Evolutionary conservation across 495 filamentous ascomycete genomes (phyloP).

Genomic region (Daldinia vernicosa): DNA sequence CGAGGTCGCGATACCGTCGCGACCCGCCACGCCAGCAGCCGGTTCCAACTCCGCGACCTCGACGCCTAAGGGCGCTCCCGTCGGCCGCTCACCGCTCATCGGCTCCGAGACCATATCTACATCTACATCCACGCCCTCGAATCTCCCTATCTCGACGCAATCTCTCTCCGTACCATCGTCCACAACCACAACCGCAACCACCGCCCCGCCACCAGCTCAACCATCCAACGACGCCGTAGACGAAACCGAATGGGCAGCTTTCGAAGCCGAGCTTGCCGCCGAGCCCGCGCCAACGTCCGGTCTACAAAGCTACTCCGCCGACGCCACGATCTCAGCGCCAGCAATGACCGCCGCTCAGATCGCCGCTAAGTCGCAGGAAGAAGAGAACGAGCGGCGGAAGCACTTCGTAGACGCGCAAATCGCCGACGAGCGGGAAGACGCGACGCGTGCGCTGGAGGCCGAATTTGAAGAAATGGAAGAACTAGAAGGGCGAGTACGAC

Average conservation of each 20-base stretch:
- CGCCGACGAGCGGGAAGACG: conserved; percentile 85
- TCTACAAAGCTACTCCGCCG: conserved; percentile 42
- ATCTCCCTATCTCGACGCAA: conserved; percentile 37
- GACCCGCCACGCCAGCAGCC: conserved; percentile 60
- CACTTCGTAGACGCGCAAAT: conserved; percentile 65
- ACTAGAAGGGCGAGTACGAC: conserved; percentile 80
- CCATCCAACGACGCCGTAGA: conserved; percentile 58
- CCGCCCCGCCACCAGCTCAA: not conserved
- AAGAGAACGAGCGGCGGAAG: conserved; percentile 65
- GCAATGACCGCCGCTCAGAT: conserved; percentile 77
- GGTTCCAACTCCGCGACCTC: conserved; percentile 44
- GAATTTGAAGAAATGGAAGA: conserved; percentile 97
- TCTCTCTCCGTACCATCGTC: conserved; percentile 18
- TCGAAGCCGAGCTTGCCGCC: conserved; percentile 83
- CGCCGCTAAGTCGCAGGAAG: conserved; percentile 71
- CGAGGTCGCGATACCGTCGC: conserved; percentile 64
- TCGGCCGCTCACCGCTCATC: conserved; percentile 52
- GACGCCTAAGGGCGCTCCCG: conserved; percentile 46
- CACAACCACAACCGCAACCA: conserved; percentile 16
- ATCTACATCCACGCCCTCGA: conserved; percentile 15
- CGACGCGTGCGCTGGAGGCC: conserved; percentile 77
- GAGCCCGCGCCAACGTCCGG: conserved; percentile 43
- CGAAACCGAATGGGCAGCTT: conserved; percentile 90
- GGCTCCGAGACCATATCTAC: conserved; percentile 41
- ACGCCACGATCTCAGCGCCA: conserved; percentile 75